Conservation (phyloP, 495 filamentous ascomycete species). For the Hyaloscypha variabilis region DNA sequence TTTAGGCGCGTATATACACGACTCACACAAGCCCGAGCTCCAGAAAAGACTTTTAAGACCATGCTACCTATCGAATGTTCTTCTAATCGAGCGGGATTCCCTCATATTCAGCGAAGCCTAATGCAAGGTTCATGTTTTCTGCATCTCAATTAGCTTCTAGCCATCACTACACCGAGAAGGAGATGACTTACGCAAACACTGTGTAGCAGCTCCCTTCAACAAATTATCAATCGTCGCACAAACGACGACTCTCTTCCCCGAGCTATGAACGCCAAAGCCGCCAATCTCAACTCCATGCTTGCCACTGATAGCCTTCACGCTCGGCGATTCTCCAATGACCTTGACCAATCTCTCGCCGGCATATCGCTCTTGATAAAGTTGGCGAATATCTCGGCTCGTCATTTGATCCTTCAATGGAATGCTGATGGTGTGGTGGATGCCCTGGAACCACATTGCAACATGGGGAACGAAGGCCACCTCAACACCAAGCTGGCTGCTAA, state of each 20-base stretch:
- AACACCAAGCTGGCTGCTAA: conserved; percentile 74
- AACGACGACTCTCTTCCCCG: conserved; percentile 87
- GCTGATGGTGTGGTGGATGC: conserved; percentile 89
- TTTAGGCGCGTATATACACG: conserved; percentile 4
- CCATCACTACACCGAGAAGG: not conserved
- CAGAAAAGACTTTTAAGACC: conserved; percentile 19
- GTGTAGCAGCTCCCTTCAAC: conserved; percentile 94
- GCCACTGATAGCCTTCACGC: conserved; percentile 85
- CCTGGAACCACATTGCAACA: conserved; percentile 97
- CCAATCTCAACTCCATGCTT: conserved; percentile 95
- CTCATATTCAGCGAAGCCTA: conserved; percentile 91
- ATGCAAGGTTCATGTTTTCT: conserved; percentile 97
- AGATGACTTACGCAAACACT: conserved; percentile 79
- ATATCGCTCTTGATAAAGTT: conserved; percentile 94
- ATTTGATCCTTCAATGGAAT: conserved; percentile 84
- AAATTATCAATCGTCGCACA: conserved; percentile 98
- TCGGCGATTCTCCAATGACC: conserved; percentile 83
- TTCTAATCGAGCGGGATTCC: conserved; percentile 74
- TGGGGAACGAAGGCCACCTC: conserved; percentile 90
- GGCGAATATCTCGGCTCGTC: conserved; percentile 88
- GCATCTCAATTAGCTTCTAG: conserved; percentile 28
- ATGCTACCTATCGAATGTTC: not conserved
- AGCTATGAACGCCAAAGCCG: conserved; percentile 87
- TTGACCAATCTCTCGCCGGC: conserved; percentile 94
- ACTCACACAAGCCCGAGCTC: not conserved